Base-by-base conservation (phyloP, 208 protist species). In the Acanthamoeba culbertsoni region DNA sequence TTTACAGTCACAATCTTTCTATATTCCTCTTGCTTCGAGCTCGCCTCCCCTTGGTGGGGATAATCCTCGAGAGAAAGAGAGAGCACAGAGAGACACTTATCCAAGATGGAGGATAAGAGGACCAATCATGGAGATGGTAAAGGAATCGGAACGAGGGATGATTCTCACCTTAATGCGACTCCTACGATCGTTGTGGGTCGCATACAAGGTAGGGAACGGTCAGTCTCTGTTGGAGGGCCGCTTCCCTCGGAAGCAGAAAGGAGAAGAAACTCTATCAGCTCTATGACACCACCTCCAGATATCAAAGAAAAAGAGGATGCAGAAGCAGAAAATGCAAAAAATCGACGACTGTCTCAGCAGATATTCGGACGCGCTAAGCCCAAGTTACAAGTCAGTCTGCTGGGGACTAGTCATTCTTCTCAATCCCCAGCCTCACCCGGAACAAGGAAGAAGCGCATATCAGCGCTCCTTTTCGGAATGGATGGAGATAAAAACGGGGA, bases 91-190 rank as follows among this genome's bases (percentile, higher is more conserved):
- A 14, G 16, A 59, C 16, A 23, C 51, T n/a, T 59, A 59, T n/a
- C n/a, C n/a, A 8, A 51, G 68, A 79, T 79, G 68, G 68, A 79
- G 68, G 68, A 79, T n/a, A 79, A 79, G 68, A 43, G 68, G 37
- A 40, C 68, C 33, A 26, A 75, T 10, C 43, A 45, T 10, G 31
- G 42, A 28, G 68, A 18, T 20, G 68, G 48, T 45, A 1, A 8
- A 1, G 48, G 48, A 40, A 48, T 10, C 7, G 59, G 10, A 2
- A 79, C 68, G 23, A 7, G 68, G 42, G 68, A 79, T 48, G 68
- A 79, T 26, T 79, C 68, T 1, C 42, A 68, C 40, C 59, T 68
- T 63, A n/a, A 5, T 33, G 6, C 55, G 23, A 28, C 31, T n/a
- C 37, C 68, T 23, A 18, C 65, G 43, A 42, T 75, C 59, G 28